Evolutionary conservation across 2,329 filamentous ascomycete genomes (phyloP), one percentile per base, ranked within the genome.

Genomic region (Botrytis hyacinthi): DNA sequence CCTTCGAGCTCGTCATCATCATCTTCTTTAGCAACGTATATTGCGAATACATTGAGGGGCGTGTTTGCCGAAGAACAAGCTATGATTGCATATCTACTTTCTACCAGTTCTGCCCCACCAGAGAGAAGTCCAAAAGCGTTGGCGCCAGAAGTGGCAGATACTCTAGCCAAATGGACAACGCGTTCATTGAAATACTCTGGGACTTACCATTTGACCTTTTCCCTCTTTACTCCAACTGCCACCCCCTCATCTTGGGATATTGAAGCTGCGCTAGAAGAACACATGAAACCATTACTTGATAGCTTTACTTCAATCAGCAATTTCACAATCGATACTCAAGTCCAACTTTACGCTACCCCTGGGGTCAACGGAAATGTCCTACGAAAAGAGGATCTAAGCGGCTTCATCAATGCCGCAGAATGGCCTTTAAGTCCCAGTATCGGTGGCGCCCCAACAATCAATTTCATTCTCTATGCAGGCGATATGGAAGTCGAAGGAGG

Each of bases 341-440:
- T 99, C 4, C 96, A 99, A 83, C 87, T 98, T 0, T 98, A 97
- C 80, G 95, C 96, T n/a, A 84, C 85, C 1, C 88, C 89, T 0
- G 88, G 90, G n/a, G 87, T 89, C 1, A 86, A 88, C 78, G 80
- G 80, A 0, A 83, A 90, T 37, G 87, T 92, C 0, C 84, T 99
- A 51, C 90, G 89, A 78, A 95, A 94, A 81, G 92, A 97, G 78
- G 94, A 97, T 78, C 86, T 99, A 1, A 94, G 93, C 54, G 95
- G 93, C 1, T 99, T 99, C 80, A 94, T 99, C 82, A 99, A 99
- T 80, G 95, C 95, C 3, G 96, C 96, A 3, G 96, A 99, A 83
- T 99, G 96, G 96, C 96, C 96, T 0, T 84, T 99, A 4, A 97
- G 93, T 75, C 95, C 95, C 0, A 97, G 94, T 73, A 98, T 99